Conservation (phyloP, 2,329 filamentous ascomycete genomes). For the Amauroascus niger region DNA sequence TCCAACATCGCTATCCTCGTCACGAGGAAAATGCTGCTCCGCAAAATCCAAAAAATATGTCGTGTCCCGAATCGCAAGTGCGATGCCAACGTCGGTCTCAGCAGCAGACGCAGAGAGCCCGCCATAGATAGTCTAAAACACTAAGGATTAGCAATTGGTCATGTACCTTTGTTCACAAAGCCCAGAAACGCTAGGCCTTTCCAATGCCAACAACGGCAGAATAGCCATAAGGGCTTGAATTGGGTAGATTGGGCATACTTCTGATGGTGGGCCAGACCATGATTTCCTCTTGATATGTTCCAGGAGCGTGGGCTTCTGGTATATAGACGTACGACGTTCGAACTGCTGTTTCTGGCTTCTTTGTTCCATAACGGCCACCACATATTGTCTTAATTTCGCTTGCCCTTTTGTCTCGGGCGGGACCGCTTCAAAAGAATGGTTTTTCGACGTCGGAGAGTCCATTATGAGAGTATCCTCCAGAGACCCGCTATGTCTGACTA, state of each 20-base stretch:
- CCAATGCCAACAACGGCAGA: background rate
- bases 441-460: background rate
- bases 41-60: constrained; percentile 66
- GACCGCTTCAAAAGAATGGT: constrained; percentile 3
- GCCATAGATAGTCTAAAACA: constrained; percentile 33
- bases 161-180: background rate
- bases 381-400: constrained; percentile 12
- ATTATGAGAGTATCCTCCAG: background rate
- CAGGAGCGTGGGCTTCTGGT: constrained; percentile 28
- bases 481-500: background rate
- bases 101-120: constrained; percentile 32
- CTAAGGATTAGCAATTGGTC: background rate
- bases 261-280: constrained; percentile 32
- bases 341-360: constrained; percentile 16
- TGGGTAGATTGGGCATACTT: constrained; percentile 23
- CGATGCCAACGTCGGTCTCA: constrained; percentile 46
- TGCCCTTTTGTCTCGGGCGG: background rate
- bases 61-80: constrained; percentile 62
- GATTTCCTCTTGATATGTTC: constrained; percentile 26
- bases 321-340: constrained; percentile 26
- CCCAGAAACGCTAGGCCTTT: background rate
- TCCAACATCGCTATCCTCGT: constrained; percentile 30
- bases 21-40: constrained; percentile 48
- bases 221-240: background rate
- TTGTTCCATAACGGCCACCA: constrained; percentile 11